phyloP scores from a whole-genome alignment of 1,284 basidiomycete species.

The Abortiporus biennis region DNA sequence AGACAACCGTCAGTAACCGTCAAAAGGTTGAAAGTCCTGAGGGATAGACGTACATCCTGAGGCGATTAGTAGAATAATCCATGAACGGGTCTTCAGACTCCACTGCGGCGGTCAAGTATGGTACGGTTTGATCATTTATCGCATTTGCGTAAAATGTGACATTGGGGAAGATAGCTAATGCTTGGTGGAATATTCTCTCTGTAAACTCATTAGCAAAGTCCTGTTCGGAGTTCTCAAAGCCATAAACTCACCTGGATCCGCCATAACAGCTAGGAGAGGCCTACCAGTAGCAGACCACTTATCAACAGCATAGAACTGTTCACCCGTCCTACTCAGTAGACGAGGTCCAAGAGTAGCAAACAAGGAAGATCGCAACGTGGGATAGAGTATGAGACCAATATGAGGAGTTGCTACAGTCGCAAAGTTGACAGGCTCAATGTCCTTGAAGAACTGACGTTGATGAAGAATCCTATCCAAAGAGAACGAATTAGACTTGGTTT shows the following conservation, averaged over 20 bases:
- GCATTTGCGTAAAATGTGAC: conserved; percentile 84
- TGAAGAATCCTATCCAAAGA: conserved; percentile 54
- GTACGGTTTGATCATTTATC: conserved; percentile 76
- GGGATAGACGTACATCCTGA: conserved; percentile 50
- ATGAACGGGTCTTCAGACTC: conserved; percentile 66
- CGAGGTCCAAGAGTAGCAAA: conserved; percentile 61
- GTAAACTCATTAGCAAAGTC: conserved; percentile 11
- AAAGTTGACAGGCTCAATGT: conserved; percentile 69
- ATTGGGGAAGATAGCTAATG: conserved; percentile 61
- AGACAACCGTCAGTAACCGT: neutral
- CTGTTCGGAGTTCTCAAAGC: neutral
- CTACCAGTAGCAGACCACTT: conserved; percentile 65
- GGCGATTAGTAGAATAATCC: conserved; percentile 47
- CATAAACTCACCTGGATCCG: conserved; percentile 63
- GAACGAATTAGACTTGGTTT: neutral
- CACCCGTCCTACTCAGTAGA: conserved; percentile 79
- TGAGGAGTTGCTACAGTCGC: conserved; percentile 82
- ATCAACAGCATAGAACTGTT: conserved; percentile 47
- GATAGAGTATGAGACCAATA: conserved; percentile 58
- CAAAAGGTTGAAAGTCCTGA: conserved; percentile 4
- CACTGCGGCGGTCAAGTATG: conserved; percentile 75
- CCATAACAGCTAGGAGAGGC: conserved; percentile 79
- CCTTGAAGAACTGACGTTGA: conserved; percentile 64
- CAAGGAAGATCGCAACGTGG: conserved; percentile 54
- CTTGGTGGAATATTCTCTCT: conserved; percentile 77